phyloP scores from a whole-genome alignment of 2,329 filamentous ascomycete genomes.

The Beauveria scarabaeidicola region DNA sequence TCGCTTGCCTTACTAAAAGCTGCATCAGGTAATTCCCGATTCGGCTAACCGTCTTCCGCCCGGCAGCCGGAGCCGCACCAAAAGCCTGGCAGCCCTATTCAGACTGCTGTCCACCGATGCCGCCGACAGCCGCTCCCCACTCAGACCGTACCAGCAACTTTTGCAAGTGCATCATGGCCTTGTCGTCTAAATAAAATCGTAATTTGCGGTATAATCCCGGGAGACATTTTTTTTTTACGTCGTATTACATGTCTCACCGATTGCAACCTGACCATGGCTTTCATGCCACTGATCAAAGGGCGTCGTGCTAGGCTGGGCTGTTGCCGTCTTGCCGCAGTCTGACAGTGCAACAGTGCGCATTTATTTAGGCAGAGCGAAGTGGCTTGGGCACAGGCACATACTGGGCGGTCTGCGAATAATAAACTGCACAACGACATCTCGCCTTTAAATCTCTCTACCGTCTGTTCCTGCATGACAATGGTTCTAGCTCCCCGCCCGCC shows the following conservation, averaged over 20 bases:
- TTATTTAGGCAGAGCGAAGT: not conserved
- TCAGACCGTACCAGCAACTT: not conserved
- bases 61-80: slow-evolving; percentile 15
- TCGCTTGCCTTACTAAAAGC: not conserved
- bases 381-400: not conserved
- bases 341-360: no score
- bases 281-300: not conserved
- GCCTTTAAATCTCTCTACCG: no score
- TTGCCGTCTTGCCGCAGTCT: not conserved
- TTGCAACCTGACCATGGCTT: not conserved
- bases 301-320: not conserved
- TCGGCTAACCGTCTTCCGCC: slow-evolving; percentile 8
- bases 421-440: no score
- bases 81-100: not conserved
- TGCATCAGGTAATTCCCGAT: slow-evolving; percentile 1
- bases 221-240: not conserved
- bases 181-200: not conserved
- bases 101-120: slow-evolving; percentile 15
- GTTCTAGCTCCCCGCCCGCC: not conserved
- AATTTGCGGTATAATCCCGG: not conserved
- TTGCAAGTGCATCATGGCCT: not conserved
- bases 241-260: not conserved
- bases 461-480: not conserved
- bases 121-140: slow-evolving; percentile 18
- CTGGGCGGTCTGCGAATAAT: not conserved